Evolutionary conservation across 495 filamentous ascomycete genomes (phyloP).

Genomic region (Penicillium macrosclerotiorum): DNA sequence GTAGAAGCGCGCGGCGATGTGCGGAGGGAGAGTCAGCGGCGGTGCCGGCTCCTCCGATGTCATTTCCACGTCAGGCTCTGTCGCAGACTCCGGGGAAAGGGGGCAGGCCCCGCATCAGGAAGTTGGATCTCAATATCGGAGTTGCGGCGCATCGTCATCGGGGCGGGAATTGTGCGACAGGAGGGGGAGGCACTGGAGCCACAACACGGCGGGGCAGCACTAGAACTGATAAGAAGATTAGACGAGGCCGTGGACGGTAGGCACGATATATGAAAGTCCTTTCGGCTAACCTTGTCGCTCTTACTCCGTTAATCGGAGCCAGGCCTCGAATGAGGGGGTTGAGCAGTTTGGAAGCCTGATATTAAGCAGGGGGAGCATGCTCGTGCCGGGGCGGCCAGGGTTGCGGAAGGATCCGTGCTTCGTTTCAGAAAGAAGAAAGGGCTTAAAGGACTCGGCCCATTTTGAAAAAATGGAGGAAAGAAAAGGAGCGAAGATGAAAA

Average conservation of each 20-base stretch:
- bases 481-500: slow-evolving; percentile 7
- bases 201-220: slow-evolving; percentile 20
- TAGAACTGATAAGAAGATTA: slow-evolving; percentile 27
- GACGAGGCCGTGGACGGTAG: slow-evolving; percentile 2
- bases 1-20: slow-evolving; percentile 85
- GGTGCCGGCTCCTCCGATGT: slow-evolving; percentile 41
- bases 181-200: slow-evolving; percentile 5
- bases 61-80: slow-evolving; percentile 44
- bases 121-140: slow-evolving; percentile 48
- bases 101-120: slow-evolving; percentile 38
- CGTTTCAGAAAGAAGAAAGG: slow-evolving; percentile 33
- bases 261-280: neutral
- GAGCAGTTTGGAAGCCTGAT: slow-evolving; percentile 10
- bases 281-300: neutral
- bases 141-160: slow-evolving; percentile 46
- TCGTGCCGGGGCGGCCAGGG: slow-evolving; percentile 16
- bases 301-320: neutral
- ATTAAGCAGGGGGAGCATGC: slow-evolving; percentile 13
- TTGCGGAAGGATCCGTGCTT: slow-evolving; percentile 40
- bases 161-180: slow-evolving; percentile 5
- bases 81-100: slow-evolving; percentile 26
- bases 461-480: slow-evolving; percentile 2
- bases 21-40: slow-evolving; percentile 66
- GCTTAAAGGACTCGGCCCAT: slow-evolving; percentile 12
- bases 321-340: neutral